Percentiles rank a stretch among this genome's conserved stretches.
Conservation (phyloP, 2,329 filamentous ascomycete genomes). For the Pseudogymnoascus sp. region DNA sequence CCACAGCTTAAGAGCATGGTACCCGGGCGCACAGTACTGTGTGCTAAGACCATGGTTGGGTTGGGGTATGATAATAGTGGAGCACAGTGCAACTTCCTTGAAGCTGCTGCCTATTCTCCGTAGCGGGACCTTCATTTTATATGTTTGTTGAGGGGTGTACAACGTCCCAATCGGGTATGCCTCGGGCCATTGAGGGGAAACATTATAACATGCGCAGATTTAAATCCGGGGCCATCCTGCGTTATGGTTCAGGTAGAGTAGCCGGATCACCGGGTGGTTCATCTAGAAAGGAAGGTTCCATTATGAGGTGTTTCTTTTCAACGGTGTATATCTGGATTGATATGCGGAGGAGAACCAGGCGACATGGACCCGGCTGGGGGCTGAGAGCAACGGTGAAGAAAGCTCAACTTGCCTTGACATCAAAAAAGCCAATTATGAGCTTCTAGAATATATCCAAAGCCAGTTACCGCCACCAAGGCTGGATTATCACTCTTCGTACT, state of each 20-base stretch:
- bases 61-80: background rate
- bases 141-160: background rate
- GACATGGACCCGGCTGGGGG: background rate
- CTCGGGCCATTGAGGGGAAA: background rate
- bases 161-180: background rate
- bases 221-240: background rate
- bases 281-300: background rate
- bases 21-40: background rate
- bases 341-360: background rate
- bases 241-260: background rate
- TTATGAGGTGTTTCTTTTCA: background rate
- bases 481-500: background rate
- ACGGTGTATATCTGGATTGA: background rate
- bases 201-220: background rate
- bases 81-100: background rate
- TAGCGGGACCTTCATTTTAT: background rate
- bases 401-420: background rate
- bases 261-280: background rate
- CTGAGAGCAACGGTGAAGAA: background rate
- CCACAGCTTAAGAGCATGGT: background rate
- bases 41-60: background rate
- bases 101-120: constrained; percentile 2
- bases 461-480: background rate
- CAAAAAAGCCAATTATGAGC: background rate
- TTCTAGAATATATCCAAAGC: background rate